phyloP scores from a whole-genome alignment of 2,329 filamentous ascomycete species.

The Aspergillus fructus region DNA sequence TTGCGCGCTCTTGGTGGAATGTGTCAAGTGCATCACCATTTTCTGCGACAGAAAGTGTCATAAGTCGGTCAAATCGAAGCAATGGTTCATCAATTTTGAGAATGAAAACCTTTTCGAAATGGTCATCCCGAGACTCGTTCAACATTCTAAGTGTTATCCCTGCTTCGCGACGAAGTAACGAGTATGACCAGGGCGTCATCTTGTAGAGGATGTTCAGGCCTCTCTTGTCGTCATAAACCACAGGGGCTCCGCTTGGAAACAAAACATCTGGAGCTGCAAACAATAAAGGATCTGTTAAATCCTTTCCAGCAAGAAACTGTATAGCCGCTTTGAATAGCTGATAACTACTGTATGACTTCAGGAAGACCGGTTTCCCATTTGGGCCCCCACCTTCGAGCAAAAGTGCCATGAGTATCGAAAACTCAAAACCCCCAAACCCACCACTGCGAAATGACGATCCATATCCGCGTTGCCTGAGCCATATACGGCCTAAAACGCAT shows the following conservation, averaged over 20 bases:
- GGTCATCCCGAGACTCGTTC: slow-evolving; percentile 70
- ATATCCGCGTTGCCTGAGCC: slow-evolving; percentile 87
- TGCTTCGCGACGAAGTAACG: slow-evolving; percentile 71
- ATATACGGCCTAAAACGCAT: slow-evolving; percentile 80
- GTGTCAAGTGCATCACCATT: slow-evolving; percentile 27
- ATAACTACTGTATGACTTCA: slow-evolving; percentile 79
- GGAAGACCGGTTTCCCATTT: slow-evolving; percentile 70
- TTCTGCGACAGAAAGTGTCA: slow-evolving; percentile 35
- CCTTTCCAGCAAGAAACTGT: slow-evolving; percentile 77
- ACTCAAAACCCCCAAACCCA: slow-evolving; percentile 93
- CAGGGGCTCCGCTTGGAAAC: slow-evolving; percentile 55
- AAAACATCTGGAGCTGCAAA: slow-evolving; percentile 28
- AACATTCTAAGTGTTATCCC: slow-evolving; percentile 71
- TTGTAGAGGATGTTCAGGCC: slow-evolving; percentile 84
- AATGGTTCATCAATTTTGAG: slow-evolving; percentile 52
- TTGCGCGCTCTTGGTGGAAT: slow-evolving; percentile 31
- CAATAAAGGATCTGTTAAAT: slow-evolving; percentile 69
- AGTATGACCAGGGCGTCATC: slow-evolving; percentile 83
- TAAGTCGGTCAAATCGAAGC: slow-evolving; percentile 56
- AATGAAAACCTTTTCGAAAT: slow-evolving; percentile 85
- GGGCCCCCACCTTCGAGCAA: slow-evolving; percentile 75
- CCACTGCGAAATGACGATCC: slow-evolving; percentile 67
- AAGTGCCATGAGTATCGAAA: slow-evolving; percentile 75
- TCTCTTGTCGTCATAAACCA: slow-evolving; percentile 74
- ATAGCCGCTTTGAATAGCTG: slow-evolving; percentile 92